Conservation (phyloP, 2,329 filamentous ascomycete genomes). For the Pezicula rhizophila region DNA sequence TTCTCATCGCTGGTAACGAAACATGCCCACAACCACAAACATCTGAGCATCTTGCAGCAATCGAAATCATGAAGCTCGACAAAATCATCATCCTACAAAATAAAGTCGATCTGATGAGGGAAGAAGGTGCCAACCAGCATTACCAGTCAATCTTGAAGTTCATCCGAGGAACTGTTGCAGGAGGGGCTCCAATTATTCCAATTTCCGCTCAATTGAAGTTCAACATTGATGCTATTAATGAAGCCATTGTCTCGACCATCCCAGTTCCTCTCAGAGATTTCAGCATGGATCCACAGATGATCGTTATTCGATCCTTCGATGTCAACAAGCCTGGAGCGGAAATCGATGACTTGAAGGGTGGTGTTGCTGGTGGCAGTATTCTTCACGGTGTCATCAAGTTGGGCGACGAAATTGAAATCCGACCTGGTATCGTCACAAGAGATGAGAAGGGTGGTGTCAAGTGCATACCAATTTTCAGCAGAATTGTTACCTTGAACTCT, state of each 20-base stretch:
- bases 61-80: constrained; percentile 99
- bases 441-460: constrained; percentile 90
- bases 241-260: constrained; percentile 91
- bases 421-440: constrained; percentile 95
- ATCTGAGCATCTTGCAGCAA: constrained; percentile 95
- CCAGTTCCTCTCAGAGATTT: constrained; percentile 90
- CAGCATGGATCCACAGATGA: constrained; percentile 90
- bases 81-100: constrained; percentile 99
- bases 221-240: constrained; percentile 98
- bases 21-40: constrained; percentile 97
- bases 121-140: constrained; percentile 88
- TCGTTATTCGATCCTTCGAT: constrained; percentile 97
- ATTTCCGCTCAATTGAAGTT: constrained; percentile 98
- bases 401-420: constrained; percentile 96
- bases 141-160: constrained; percentile 98
- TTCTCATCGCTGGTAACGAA: constrained; percentile 97
- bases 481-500: constrained; percentile 90
- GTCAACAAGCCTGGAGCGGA: constrained; percentile 99
- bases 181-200: constrained; percentile 90
- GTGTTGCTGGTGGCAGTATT: constrained; percentile 96
- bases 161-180: constrained; percentile 93
- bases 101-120: constrained; percentile 97
- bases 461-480: constrained; percentile 95
- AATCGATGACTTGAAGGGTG: constrained; percentile 96
- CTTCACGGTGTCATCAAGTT: constrained; percentile 95